Percentiles rank a stretch among this genome's conserved stretches.
These are phyloP conservation scores for Trichoderma endophyticum DNA, from an alignment of 2,329 filamentous ascomycete genomes.

Conservation along the genomic window DNA sequence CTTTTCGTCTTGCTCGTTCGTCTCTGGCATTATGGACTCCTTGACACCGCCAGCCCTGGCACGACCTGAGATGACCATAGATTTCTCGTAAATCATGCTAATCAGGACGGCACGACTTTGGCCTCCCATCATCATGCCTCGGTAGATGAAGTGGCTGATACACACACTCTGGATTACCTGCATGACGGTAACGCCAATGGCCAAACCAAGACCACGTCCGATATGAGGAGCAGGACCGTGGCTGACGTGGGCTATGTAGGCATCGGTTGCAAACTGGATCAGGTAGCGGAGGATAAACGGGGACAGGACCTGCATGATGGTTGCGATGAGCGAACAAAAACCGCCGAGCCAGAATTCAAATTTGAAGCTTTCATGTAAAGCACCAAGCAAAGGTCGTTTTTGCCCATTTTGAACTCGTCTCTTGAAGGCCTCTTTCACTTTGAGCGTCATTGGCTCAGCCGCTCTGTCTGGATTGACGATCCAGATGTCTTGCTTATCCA, in stretches of 20 bases:
- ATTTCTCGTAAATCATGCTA: conserved; percentile 84
- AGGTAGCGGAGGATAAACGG: conserved; percentile 84
- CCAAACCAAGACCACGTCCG: conserved; percentile 74
- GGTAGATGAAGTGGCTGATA: conserved; percentile 89
- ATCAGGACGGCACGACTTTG: conserved; percentile 80
- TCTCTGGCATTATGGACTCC: conserved; percentile 29
- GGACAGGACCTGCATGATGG: conserved; percentile 73
- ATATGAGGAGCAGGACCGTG: conserved; percentile 61
- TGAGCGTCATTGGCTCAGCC: conserved; percentile 65
- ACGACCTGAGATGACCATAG: conserved; percentile 81
- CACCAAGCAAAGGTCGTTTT: conserved; percentile 71
- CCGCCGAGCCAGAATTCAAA: conserved; percentile 83
- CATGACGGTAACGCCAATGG: conserved; percentile 81
- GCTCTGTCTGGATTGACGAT: conserved; percentile 76
- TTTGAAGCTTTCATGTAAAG: conserved; percentile 82
- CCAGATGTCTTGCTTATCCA: conserved; percentile 87
- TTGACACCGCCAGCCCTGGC: conserved; percentile 76
- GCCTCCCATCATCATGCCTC: conserved; percentile 87
- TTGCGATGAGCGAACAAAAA: conserved; percentile 69
- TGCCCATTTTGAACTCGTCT: conserved; percentile 64
- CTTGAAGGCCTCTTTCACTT: conserved; percentile 66
- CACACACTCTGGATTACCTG: conserved; percentile 77
- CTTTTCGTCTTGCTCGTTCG: conserved; percentile 49
- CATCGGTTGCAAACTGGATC: conserved; percentile 78
- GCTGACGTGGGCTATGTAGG: conserved; percentile 61